These are phyloP conservation scores for Kodamaea ohmeri DNA, from an alignment of 1,139 yeast genomes.

Conservation along the genomic window DNA sequence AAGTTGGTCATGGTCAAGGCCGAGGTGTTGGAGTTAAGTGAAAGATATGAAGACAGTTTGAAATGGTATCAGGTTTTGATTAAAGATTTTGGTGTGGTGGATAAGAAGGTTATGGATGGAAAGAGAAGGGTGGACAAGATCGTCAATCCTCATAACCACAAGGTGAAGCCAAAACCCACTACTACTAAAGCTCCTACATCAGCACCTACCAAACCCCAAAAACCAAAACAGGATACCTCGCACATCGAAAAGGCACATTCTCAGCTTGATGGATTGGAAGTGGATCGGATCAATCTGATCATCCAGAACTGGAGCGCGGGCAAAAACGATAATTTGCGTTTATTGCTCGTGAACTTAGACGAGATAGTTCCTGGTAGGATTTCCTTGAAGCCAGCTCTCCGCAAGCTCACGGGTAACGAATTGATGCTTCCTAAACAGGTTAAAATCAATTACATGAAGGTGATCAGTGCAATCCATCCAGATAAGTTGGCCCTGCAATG, in stretches of 20 bases:
- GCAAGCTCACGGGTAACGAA: conserved; percentile 53
- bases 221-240: conserved; percentile 13
- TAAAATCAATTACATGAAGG: conserved; percentile 84
- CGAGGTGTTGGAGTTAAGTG: conserved; percentile 79
- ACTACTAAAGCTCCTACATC: conserved; percentile 7
- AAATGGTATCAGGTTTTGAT: conserved; percentile 59
- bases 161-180: conserved; percentile 18
- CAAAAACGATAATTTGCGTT: conserved; percentile 22
- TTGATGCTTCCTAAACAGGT: conserved; percentile 90
- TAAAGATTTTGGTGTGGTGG: conserved; percentile 59
- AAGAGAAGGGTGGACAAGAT: conserved; percentile 73
- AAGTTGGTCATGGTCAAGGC: conserved; percentile 72
- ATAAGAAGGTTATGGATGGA: conserved; percentile 71
- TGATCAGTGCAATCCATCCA: conserved; percentile 91
- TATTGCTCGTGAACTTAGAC: conserved; percentile 21
- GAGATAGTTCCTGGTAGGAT: conserved; percentile 22
- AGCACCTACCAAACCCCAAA: conserved; percentile 22
- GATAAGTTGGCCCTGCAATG: conserved; percentile 61
- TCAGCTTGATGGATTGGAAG: conserved; percentile 15
- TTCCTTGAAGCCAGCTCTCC: conserved; percentile 16
- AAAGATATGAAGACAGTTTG: conserved; percentile 64
- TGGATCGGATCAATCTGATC: conserved; percentile 15
- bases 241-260: conserved; percentile 10
- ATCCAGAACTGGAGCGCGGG: conserved; percentile 21
- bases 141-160: conserved; percentile 45